These are phyloP conservation scores for Penicillium macrosclerotiorum DNA, from an alignment of 495 filamentous ascomycete species.

Conservation along the genomic window DNA sequence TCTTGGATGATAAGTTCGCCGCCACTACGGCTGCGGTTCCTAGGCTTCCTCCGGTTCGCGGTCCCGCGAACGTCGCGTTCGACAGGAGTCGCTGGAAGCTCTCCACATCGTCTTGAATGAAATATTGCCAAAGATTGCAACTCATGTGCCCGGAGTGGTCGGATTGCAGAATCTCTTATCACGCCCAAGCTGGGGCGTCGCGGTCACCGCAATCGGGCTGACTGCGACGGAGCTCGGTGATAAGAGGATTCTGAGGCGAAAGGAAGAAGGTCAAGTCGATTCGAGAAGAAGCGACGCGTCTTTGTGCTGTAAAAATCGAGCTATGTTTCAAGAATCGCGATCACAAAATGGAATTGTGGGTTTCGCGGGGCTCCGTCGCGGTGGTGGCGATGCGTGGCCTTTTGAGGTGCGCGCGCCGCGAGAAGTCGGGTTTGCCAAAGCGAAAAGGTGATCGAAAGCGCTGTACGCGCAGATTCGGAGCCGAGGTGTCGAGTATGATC, in stretches of 20 bases:
- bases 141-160: conserved; percentile 73
- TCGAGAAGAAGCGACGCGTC: conserved; percentile 14
- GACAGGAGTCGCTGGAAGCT: conserved; percentile 81
- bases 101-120: conserved; percentile 93
- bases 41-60: conserved; percentile 27
- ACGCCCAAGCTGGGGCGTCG: conserved; percentile 73
- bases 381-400: conserved; percentile 18
- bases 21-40: conserved; percentile 25
- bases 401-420: conserved; percentile 1
- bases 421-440: conserved; percentile 2
- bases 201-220: conserved; percentile 69
- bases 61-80: conserved; percentile 49
- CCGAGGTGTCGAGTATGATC: neutral
- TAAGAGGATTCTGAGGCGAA: conserved; percentile 35
- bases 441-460: too few relatives aligned
- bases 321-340: conserved; percentile 1
- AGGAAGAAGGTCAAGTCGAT: conserved; percentile 7
- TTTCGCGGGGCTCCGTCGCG: conserved; percentile 12
- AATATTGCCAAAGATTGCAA: conserved; percentile 92
- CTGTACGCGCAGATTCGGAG: too few relatives aligned
- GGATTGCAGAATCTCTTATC: conserved; percentile 53
- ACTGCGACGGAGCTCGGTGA: conserved; percentile 70
- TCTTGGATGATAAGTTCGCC: conserved; percentile 24
- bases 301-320: neutral
- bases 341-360: conserved; percentile 22